Evolutionary conservation across 495 filamentous ascomycete species (phyloP).

Genomic region (Aspergillus nidulans): DNA sequence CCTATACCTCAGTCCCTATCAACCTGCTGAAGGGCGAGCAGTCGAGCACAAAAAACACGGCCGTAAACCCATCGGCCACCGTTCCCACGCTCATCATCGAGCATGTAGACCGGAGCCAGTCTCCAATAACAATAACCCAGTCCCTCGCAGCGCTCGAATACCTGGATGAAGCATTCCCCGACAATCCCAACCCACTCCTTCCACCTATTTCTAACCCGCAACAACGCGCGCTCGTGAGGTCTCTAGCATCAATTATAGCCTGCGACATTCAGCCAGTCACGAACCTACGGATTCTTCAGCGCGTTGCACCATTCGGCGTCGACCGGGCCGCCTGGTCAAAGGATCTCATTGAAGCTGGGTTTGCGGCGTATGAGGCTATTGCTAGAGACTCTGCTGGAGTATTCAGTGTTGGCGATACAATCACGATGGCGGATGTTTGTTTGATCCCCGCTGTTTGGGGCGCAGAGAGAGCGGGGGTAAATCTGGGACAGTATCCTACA

Average conservation of each 20-base stretch:
- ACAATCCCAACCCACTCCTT: conserved; percentile 28
- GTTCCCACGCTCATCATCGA: conserved; percentile 48
- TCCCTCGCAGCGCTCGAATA: conserved; percentile 52
- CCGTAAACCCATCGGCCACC: conserved; percentile 45
- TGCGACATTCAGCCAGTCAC: conserved; percentile 48
- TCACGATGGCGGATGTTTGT: conserved; percentile 51
- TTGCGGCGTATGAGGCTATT: conserved; percentile 44
- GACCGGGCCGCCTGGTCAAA: conserved; percentile 35
- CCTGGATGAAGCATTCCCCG: conserved; percentile 44
- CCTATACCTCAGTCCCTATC: conserved; percentile 37
- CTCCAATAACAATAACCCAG: conserved; percentile 40
- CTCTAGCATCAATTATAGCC: conserved; percentile 42
- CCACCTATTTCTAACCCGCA: conserved; percentile 26
- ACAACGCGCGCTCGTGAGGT: conserved; percentile 36
- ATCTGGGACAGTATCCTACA: conserved; percentile 37
- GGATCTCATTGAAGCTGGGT: conserved; percentile 39
- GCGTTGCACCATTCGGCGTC: conserved; percentile 35
- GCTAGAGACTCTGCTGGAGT: conserved; percentile 29
- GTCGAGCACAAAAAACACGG: conserved; percentile 23
- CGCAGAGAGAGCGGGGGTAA: conserved; percentile 44
- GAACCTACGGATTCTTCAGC: conserved; percentile 43
- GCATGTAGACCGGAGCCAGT: not conserved
- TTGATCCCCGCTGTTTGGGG: conserved; percentile 49
- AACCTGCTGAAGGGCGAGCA: conserved; percentile 47
- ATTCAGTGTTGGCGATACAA: conserved; percentile 47